Evolutionary conservation across 1,284 basidiomycete genomes (phyloP).

Genomic region (Leccinum angustisporum): DNA sequence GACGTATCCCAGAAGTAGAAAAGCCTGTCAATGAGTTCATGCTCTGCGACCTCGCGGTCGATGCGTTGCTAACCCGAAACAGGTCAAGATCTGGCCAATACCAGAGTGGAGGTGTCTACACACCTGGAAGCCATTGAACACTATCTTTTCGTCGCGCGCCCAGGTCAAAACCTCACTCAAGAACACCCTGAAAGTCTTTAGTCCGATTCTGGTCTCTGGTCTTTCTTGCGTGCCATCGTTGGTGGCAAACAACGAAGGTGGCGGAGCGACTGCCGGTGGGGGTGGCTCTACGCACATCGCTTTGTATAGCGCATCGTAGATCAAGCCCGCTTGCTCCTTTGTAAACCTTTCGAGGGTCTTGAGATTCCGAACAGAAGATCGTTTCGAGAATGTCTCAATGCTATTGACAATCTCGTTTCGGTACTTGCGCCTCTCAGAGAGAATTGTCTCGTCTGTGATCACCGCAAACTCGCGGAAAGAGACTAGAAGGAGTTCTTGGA

Average conservation of each 20-base stretch:
- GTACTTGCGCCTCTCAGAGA: slow-evolving; percentile 83
- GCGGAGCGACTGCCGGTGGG: slow-evolving; percentile 47
- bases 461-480: slow-evolving; percentile 97
- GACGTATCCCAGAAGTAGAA: slow-evolving; percentile 92
- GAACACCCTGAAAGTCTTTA: slow-evolving; percentile 88
- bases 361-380: slow-evolving; percentile 91
- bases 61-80: slow-evolving; percentile 61
- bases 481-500: slow-evolving; percentile 95
- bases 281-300: slow-evolving; percentile 81
- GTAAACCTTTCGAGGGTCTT: slow-evolving; percentile 79
- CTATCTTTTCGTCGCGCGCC: slow-evolving; percentile 94
- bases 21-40: slow-evolving; percentile 78
- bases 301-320: slow-evolving; percentile 91
- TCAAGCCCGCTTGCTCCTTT: slow-evolving; percentile 86
- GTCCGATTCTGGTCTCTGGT: slow-evolving; percentile 85
- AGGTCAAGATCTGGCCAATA: slow-evolving; percentile 17
- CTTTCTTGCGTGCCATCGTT: slow-evolving; percentile 69
- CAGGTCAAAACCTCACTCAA: slow-evolving; percentile 93
- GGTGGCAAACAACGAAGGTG: slow-evolving; percentile 51
- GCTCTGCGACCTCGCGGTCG: slow-evolving; percentile 78
- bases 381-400: slow-evolving; percentile 95
- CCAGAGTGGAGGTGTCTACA: slow-evolving; percentile 18
- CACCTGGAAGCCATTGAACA: slow-evolving; percentile 89
- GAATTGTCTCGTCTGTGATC: slow-evolving; percentile 95
- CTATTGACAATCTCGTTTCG: slow-evolving; percentile 90